Evolutionary conservation across 75 land plant species (phyloP).

Genomic region (Cunninghamia lanceolata): DNA sequence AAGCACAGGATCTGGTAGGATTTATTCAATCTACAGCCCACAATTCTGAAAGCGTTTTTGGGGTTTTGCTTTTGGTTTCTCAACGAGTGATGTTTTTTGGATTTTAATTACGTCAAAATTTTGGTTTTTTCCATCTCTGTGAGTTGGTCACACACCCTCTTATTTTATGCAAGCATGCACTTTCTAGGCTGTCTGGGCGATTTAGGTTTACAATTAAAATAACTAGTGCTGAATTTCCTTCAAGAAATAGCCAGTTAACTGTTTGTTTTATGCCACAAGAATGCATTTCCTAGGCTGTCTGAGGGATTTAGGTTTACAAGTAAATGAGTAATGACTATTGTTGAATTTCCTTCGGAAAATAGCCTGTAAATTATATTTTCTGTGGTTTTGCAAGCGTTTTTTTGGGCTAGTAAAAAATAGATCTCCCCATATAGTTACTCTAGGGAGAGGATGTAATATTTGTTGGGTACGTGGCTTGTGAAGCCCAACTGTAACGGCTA

Average conservation of each 20-base stretch:
- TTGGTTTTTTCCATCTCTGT: background rate
- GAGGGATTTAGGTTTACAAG: no score
- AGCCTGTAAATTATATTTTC: no score
- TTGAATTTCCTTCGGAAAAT: no score
- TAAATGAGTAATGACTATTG: no score
- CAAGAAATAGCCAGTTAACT: no score
- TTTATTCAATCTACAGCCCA: background rate
- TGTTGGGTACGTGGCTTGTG: no score
- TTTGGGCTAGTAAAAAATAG: background rate
- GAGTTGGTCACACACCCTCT: background rate
- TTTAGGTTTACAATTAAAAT: background rate
- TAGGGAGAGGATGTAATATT: background rate
- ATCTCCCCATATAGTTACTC: background rate
- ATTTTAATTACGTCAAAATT: background rate
- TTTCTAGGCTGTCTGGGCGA: background rate
- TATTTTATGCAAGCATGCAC: background rate
- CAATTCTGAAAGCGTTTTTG: background rate
- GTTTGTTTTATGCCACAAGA: no score
- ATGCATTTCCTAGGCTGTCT: no score
- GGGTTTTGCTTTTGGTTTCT: background rate
- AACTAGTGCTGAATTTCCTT: background rate
- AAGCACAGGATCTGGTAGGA: slow-evolving; percentile 89
- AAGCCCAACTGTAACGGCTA: no score
- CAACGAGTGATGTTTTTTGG: background rate
- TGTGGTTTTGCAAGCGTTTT: background rate